These are phyloP conservation scores for Ophiostoma quercus DNA, from an alignment of 2,329 filamentous ascomycete species.

Conservation along the genomic window DNA sequence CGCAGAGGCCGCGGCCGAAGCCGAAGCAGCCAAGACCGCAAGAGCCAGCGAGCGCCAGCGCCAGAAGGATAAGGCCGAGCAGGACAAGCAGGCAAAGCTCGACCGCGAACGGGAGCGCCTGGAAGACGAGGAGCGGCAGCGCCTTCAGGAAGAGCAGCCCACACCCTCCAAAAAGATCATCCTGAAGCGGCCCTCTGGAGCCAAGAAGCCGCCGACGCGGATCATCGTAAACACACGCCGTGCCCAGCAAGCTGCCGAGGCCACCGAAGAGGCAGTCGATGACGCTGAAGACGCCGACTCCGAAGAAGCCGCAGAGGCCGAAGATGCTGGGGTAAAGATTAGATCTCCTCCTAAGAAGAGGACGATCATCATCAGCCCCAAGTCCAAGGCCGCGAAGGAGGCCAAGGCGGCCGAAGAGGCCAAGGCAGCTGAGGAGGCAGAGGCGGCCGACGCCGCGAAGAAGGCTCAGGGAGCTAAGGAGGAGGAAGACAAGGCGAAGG, in stretches of 20 bases:
- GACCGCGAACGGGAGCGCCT: not conserved
- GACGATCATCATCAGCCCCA: constrained; percentile 19
- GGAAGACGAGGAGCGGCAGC: constrained; percentile 24
- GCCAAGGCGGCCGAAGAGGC: not conserved
- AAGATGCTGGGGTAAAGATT: not conserved
- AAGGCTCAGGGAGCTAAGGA: not conserved
- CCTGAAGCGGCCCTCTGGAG: constrained; percentile 37
- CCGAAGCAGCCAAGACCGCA: not conserved
- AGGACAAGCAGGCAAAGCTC: not conserved
- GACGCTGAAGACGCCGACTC: not conserved
- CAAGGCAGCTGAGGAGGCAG: not conserved
- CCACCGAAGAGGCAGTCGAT: constrained; percentile 8
- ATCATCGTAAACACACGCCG: constrained; percentile 26
- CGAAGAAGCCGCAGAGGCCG: not conserved
- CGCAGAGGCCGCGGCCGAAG: not conserved
- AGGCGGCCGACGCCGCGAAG: not conserved
- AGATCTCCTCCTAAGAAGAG: constrained; percentile 11
- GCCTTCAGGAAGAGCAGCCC: not conserved
- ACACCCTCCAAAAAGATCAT: constrained; percentile 42
- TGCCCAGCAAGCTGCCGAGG: constrained; percentile 28
- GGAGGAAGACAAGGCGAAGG: not conserved
- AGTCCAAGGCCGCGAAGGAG: not conserved
- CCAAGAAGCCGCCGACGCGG: constrained; percentile 27
- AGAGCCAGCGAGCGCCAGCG: not conserved
- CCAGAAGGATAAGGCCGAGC: not conserved